Percentiles rank a stretch among this genome's conserved stretches.
These are phyloP conservation scores for Ceratobasidium sp. DNA, from an alignment of 1,284 basidiomycete species.

Conservation along the genomic window DNA sequence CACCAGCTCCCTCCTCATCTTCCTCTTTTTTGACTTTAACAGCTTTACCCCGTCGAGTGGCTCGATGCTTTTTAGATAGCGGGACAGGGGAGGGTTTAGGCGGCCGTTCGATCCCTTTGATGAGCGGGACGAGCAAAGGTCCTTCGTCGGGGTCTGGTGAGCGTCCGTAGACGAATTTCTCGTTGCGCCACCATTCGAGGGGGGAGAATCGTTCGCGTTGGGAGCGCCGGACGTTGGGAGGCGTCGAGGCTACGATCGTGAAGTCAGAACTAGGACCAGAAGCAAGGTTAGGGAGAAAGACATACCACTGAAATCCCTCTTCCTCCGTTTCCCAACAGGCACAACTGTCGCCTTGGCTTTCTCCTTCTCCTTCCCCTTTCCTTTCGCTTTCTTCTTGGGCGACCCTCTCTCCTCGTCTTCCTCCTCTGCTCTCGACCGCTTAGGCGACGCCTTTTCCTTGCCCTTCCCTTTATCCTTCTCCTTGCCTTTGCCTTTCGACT, in stretches of 20 bases:
- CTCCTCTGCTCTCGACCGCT: slow-evolving; percentile 14
- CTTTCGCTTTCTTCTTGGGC: slow-evolving; percentile 7
- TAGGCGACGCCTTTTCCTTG: not conserved
- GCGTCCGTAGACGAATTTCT: slow-evolving; percentile 85
- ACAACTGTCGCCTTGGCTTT: slow-evolving; percentile 2
- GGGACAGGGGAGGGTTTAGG: slow-evolving; percentile 74
- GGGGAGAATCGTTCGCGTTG: slow-evolving; percentile 80
- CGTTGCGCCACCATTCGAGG: slow-evolving; percentile 93
- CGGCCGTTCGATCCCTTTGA: slow-evolving; percentile 84
- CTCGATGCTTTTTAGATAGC: slow-evolving; percentile 62
- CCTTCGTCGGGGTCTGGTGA: slow-evolving; percentile 65
- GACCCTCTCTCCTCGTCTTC: not conserved
- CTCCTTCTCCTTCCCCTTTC: not conserved
- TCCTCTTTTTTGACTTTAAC: slow-evolving; percentile 55
- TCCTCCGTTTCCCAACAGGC: slow-evolving; percentile 33
- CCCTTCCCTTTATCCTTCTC: slow-evolving; percentile 1
- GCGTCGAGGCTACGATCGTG: not conserved
- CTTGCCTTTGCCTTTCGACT: slow-evolving; percentile 14
- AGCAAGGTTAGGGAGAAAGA: not conserved
- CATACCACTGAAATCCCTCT: slow-evolving; percentile 36
- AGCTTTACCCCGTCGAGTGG: slow-evolving; percentile 59
- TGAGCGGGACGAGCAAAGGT: slow-evolving; percentile 75
- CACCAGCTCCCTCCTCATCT: slow-evolving; percentile 57
- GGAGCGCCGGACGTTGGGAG: slow-evolving; percentile 74
- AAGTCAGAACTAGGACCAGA: not conserved